Base-by-base conservation (phyloP, 371 early-diverging fungal genomes). In the Paraphysoderma sedebokerense region DNA sequence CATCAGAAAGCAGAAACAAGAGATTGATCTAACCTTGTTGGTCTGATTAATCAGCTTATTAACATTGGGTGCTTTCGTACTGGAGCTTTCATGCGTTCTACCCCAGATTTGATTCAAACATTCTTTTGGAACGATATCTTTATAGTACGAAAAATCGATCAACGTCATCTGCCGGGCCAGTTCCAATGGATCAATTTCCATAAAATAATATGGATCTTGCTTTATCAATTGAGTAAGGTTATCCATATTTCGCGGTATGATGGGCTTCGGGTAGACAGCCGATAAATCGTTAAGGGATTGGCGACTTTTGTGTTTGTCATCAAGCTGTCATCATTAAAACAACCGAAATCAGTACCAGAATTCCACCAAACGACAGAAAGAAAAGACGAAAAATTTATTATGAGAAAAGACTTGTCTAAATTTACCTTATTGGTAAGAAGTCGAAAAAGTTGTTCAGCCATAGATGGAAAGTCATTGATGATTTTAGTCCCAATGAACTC, bases 91-190 rank as follows among this genome's bases (percentile, higher is more conserved):
- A 19, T 56, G 9, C 13, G 15, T 15, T 35, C 57, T 23, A 5
- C 60, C 67, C 68, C 72, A 74, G 26, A 69, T 68, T 49, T 66
- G 70, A 39, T 70, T 67, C 33, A 65, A n/a, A 37, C 64, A 67
- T 42, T 74, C 74, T 31, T 55, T 55, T 6, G 61, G 47, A 49
- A 49, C 50, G n/a, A 74, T 57, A 1, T 44, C 19, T 17, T 40
- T 24, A 44, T 63, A 72, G 27, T 52, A 46, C 20, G 52, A 49
- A 39, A 51, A 62, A 23, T 69, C 72, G 5, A 66, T 39, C 3
- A 68, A 48, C 6, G 68, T 61, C 27, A 72, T 32, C 47, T 74
- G 72, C n/a, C 65, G 57, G 7, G 72, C 72, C 47, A 72, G 44
- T 39, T 74, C 72, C 2, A 59, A 22, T 1, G 72, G 61, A 36